phyloP scores from a whole-genome alignment of 768 basidiomycete genomes.

The Russula compacta region DNA sequence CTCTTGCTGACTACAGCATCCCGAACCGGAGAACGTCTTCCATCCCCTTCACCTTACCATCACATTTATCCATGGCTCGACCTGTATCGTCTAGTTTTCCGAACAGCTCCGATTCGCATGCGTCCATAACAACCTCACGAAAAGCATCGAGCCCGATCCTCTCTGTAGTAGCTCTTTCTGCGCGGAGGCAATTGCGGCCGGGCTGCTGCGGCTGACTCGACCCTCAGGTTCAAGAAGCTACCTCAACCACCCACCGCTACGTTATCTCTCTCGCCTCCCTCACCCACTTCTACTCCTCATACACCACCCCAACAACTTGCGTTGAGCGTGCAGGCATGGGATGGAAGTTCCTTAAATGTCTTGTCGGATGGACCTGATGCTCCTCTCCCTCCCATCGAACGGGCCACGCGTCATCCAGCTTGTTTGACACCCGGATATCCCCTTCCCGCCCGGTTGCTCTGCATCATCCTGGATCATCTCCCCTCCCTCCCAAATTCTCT shows the following conservation, averaged over 20 bases:
- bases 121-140: background rate
- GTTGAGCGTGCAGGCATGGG: background rate
- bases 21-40: background rate
- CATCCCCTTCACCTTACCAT: background rate
- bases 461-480: background rate
- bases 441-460: background rate
- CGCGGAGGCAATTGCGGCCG: background rate
- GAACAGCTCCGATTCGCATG: background rate
- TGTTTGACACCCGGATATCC: conserved; percentile 3
- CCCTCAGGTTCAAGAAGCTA: background rate
- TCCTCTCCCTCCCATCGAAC: background rate
- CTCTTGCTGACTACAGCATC: background rate
- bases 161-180: background rate
- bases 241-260: background rate
- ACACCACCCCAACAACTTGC: background rate
- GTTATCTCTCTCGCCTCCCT: background rate
- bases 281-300: background rate
- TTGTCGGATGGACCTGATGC: background rate
- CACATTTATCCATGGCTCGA: background rate
- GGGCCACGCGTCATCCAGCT: conserved; percentile 1
- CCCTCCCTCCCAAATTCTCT: conserved; percentile 10
- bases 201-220: background rate
- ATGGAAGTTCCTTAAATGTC: background rate
- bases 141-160: background rate
- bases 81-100: background rate